Percentiles rank a stretch among this genome's conserved stretches.
These are phyloP conservation scores for Starmerella tilneyi DNA, from an alignment of 805 yeast species.

Conservation along the genomic window DNA sequence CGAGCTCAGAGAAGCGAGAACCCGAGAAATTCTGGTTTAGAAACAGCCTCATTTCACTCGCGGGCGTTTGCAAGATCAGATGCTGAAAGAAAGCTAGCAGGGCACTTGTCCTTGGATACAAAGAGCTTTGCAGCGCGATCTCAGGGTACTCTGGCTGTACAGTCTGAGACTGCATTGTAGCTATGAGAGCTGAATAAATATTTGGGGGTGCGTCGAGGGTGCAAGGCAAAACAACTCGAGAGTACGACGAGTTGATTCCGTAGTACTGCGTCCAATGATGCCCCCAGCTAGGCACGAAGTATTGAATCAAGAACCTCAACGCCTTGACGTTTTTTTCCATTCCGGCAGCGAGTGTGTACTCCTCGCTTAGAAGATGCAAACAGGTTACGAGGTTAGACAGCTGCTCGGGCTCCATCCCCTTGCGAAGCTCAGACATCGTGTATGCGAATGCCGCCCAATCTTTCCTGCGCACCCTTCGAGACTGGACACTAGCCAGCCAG, in stretches of 20 bases:
- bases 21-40: not conserved
- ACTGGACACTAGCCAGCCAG: constrained; percentile 2
- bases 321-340: constrained; percentile 32
- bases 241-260: constrained; percentile 5
- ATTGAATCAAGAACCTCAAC: constrained; percentile 47
- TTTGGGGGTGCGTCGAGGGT: not conserved
- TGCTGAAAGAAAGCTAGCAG: not conserved
- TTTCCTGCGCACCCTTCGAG: not conserved
- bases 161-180: not conserved
- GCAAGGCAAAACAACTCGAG: not conserved
- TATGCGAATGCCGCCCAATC: constrained; percentile 9
- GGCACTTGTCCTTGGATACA: not conserved
- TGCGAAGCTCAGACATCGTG: not conserved
- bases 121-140: not conserved
- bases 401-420: not conserved
- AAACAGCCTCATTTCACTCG: not conserved
- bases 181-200: not conserved
- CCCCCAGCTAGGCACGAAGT: constrained; percentile 51
- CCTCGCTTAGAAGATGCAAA: constrained; percentile 71
- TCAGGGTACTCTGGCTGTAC: not conserved
- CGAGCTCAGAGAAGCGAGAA: not conserved
- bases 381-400: constrained; percentile 44
- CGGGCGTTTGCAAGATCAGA: not conserved
- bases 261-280: constrained; percentile 70
- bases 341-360: constrained; percentile 48